These are phyloP conservation scores for Diaporthe sp. DNA, from an alignment of 2,329 filamentous ascomycete species.

Conservation along the genomic window DNA sequence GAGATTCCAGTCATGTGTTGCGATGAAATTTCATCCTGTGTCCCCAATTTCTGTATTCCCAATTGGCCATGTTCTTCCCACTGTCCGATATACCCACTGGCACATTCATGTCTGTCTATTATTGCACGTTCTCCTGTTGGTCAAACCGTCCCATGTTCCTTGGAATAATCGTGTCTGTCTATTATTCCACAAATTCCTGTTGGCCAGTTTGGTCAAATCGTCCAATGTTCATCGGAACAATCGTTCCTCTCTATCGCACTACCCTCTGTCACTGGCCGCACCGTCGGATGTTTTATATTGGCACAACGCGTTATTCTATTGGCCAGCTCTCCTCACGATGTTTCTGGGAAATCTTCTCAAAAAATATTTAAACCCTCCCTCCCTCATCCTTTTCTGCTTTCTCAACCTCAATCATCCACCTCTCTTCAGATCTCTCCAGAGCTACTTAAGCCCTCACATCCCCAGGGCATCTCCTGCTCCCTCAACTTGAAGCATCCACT, in stretches of 20 bases:
- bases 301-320: background rate
- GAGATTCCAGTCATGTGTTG: background rate
- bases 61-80: background rate
- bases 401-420: background rate
- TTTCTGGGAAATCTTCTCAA: background rate
- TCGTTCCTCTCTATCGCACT: background rate
- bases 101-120: background rate
- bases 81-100: background rate
- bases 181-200: background rate
- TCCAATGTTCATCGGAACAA: background rate
- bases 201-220: background rate
- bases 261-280: background rate
- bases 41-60: background rate
- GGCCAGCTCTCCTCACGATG: background rate
- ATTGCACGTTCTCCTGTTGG: background rate
- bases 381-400: background rate
- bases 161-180: background rate
- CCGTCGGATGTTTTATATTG: background rate
- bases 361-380: constrained; percentile 15
- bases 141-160: background rate
- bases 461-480: background rate
- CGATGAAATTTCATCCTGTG: background rate
- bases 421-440: background rate
- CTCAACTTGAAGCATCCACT: background rate
- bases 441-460: background rate